phyloP scores from a whole-genome alignment of 768 basidiomycete species.

The Mrakia blollopis region DNA sequence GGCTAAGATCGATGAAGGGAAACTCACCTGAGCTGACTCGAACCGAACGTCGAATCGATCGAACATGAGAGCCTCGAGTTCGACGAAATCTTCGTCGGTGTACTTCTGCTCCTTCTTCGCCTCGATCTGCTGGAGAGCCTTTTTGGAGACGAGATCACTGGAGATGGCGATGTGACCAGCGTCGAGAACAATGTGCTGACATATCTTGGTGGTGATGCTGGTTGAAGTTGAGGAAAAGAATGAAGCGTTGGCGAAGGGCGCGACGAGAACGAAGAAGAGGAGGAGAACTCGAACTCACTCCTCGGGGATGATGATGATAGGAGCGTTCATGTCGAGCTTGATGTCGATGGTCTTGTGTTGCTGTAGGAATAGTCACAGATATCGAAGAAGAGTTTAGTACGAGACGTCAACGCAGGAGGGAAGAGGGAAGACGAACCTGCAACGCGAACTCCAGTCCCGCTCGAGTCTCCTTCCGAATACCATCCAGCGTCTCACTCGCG shows the following conservation, averaged over 20 bases:
- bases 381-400: constrained; percentile 58
- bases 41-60: constrained; percentile 79
- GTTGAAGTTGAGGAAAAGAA: background rate
- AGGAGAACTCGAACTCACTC: constrained; percentile 52
- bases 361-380: background rate
- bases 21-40: constrained; percentile 76
- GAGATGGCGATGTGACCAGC: constrained; percentile 94
- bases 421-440: constrained; percentile 45
- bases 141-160: constrained; percentile 81
- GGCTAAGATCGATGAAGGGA: background rate
- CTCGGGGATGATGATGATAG: constrained; percentile 94
- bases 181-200: constrained; percentile 85
- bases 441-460: constrained; percentile 90
- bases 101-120: constrained; percentile 79
- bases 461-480: constrained; percentile 84
- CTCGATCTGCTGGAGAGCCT: constrained; percentile 67
- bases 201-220: constrained; percentile 68
- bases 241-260: background rate
- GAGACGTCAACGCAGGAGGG: background rate
- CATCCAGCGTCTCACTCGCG: constrained; percentile 89
- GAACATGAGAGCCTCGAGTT: constrained; percentile 89
- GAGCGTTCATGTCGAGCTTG: constrained; percentile 94
- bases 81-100: constrained; percentile 75
- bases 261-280: background rate
- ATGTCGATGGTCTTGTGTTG: constrained; percentile 68